phyloP scores from a whole-genome alignment of 306 rosid species.

The Glycine soja region DNA sequence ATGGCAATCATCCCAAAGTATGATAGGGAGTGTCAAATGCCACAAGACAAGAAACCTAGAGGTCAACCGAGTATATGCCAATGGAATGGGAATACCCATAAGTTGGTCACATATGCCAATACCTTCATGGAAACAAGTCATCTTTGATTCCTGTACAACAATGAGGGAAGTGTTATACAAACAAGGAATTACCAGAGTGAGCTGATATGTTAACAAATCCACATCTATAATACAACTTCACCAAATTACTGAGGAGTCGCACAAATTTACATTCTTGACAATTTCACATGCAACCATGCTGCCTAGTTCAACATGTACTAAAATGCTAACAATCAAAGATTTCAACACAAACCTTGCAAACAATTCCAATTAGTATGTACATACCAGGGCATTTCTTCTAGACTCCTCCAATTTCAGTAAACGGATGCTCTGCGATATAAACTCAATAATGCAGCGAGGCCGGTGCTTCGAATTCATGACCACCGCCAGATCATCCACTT shows the following conservation, averaged over 20 bases:
- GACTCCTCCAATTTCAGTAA: conserved; percentile 81
- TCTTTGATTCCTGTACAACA: conserved; percentile 71
- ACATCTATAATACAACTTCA: too few relatives aligned
- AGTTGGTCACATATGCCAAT: conserved; percentile 88
- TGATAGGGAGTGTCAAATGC: conserved; percentile 91
- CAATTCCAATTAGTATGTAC: conserved; percentile 43
- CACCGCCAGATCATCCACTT: conserved; percentile 70
- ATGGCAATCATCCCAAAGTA: conserved; percentile 94
- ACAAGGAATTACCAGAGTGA: conserved; percentile 13
- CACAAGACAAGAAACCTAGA: conserved; percentile 91
- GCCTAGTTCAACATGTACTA: too few relatives aligned
- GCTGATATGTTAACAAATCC: background rate
- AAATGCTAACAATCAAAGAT: too few relatives aligned
- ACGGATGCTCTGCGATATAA: conserved; percentile 74
- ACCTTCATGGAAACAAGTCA: conserved; percentile 86
- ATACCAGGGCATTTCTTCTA: conserved; percentile 70
- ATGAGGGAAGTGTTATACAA: conserved; percentile 20
- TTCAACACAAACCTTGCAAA: background rate
- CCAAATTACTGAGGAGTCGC: background rate
- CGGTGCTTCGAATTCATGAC: conserved; percentile 73
- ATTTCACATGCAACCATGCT: background rate
- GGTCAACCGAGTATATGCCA: conserved; percentile 92
- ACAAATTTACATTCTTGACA: conserved; percentile 3
- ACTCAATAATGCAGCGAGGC: conserved; percentile 81
- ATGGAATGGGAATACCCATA: conserved; percentile 89